Percentiles rank a stretch among this genome's conserved stretches.
Conservation (phyloP, 495 filamentous ascomycete species). For the Talaromyces thailandensis region DNA sequence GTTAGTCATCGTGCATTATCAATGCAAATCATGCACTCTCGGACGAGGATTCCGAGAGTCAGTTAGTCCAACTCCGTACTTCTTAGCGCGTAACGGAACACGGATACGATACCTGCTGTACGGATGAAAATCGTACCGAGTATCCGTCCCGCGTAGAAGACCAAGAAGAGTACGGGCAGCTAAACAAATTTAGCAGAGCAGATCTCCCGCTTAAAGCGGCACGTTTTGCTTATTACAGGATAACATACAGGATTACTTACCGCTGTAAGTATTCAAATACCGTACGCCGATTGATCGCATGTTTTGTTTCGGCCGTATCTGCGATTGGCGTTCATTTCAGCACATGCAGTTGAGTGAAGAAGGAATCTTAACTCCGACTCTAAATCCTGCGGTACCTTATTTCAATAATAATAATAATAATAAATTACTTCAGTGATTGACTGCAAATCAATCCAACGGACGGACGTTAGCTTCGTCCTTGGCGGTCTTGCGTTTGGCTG, state of each 20-base stretch:
- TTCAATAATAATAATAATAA: no score
- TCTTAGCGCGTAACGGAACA: background rate
- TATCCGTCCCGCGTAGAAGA: background rate
- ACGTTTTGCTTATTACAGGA: background rate
- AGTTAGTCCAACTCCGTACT: background rate
- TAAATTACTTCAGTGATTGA: background rate
- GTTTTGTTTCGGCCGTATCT: background rate
- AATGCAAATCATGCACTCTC: background rate
- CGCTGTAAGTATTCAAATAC: background rate
- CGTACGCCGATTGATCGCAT: background rate
- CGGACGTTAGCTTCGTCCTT: background rate
- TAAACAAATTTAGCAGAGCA: background rate
- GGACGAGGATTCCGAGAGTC: background rate
- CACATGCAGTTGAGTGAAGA: background rate
- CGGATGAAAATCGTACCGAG: slow-evolving; percentile 1
- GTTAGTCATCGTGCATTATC: background rate
- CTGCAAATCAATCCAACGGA: background rate
- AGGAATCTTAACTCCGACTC: background rate
- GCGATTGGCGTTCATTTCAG: background rate
- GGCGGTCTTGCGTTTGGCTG: background rate
- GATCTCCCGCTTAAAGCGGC: slow-evolving; percentile 6
- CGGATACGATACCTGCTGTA: background rate
- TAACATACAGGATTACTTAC: background rate
- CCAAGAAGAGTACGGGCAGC: no score
- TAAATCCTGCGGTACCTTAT: background rate